Conservation (phyloP, 2,329 filamentous ascomycete genomes). For the Phyllosticta capitalensis region DNA sequence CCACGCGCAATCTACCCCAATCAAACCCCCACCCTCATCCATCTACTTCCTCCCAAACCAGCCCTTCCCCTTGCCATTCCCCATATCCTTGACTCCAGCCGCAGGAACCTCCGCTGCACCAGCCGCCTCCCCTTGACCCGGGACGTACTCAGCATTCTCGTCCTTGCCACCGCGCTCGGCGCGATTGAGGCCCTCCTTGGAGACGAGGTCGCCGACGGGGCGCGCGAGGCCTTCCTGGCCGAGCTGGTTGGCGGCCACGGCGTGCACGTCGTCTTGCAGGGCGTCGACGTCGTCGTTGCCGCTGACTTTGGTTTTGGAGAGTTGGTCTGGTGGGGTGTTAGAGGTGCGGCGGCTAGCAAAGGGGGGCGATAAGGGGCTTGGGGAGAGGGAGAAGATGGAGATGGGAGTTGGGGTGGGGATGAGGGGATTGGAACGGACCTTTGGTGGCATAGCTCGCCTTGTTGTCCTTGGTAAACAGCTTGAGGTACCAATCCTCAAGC, state of each 20-base stretch:
- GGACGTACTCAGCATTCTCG: constrained; percentile 43
- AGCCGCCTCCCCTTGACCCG: constrained; percentile 28
- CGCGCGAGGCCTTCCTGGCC: constrained; percentile 59
- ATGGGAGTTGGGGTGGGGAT: neutral
- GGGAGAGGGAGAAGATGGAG: neutral
- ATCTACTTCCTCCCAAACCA: neutral
- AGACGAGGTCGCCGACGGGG: constrained; percentile 52
- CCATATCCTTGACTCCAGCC: neutral
- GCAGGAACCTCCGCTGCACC: constrained; percentile 6
- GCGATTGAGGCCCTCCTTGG: constrained; percentile 57
- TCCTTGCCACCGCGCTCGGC: constrained; percentile 56
- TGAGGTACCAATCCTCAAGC: constrained; percentile 64
- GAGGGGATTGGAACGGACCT: constrained; percentile 37
- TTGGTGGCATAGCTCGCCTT: constrained; percentile 63
- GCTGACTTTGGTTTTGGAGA: constrained; percentile 61
- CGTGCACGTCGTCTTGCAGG: constrained; percentile 58
- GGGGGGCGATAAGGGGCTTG: neutral
- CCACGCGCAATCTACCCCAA: neutral
- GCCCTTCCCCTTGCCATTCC: neutral
- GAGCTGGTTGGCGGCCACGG: constrained; percentile 52
- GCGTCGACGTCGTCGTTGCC: constrained; percentile 56
- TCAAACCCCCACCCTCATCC: neutral
- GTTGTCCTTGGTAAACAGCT: constrained; percentile 68
- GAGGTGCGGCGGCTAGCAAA: neutral
- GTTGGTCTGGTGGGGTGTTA: constrained; percentile 41